Evolutionary conservation across 768 basidiomycete species (phyloP).

Genomic region (Peribolospora kevripleyi): DNA sequence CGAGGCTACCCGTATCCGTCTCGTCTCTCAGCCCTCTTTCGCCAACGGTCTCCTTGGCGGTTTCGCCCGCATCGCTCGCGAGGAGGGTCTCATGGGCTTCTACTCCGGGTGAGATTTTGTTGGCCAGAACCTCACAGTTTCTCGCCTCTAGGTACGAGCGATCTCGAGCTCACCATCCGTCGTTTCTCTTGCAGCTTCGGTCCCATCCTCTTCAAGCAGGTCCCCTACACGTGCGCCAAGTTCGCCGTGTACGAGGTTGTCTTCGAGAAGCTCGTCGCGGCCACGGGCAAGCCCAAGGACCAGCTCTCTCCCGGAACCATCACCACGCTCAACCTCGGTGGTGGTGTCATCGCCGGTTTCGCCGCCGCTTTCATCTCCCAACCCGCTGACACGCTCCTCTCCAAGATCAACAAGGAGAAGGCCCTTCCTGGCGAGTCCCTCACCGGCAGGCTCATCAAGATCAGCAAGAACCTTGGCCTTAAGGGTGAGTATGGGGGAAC

Average conservation of each 20-base stretch:
- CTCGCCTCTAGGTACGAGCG: neutral
- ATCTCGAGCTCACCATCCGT: neutral
- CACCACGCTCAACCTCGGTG: conserved; percentile 54
- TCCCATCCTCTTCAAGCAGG: conserved; percentile 34
- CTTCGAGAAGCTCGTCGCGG: conserved; percentile 44
- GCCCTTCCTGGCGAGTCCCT: conserved; percentile 22
- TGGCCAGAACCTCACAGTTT: neutral
- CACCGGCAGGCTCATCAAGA: conserved; percentile 20
- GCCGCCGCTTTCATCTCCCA: conserved; percentile 88
- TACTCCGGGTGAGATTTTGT: conserved; percentile 20
- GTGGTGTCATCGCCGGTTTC: conserved; percentile 86
- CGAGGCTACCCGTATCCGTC: conserved; percentile 31
- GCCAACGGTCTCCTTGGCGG: conserved; percentile 22
- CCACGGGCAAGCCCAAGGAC: conserved; percentile 46
- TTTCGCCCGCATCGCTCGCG: conserved; percentile 21
- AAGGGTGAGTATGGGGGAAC: conserved; percentile 3
- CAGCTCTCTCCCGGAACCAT: conserved; percentile 32
- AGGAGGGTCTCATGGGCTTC: conserved; percentile 24
- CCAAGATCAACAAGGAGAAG: conserved; percentile 67
- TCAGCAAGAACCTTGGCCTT: conserved; percentile 22
- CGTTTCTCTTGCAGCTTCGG: neutral
- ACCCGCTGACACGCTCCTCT: conserved; percentile 80
- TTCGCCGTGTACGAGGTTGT: conserved; percentile 68
- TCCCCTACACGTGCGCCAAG: conserved; percentile 98
- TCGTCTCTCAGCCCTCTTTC: conserved; percentile 24